Evolutionary conservation across 2,329 filamentous ascomycete species (phyloP).

Genomic region (Catunica adiposa): DNA sequence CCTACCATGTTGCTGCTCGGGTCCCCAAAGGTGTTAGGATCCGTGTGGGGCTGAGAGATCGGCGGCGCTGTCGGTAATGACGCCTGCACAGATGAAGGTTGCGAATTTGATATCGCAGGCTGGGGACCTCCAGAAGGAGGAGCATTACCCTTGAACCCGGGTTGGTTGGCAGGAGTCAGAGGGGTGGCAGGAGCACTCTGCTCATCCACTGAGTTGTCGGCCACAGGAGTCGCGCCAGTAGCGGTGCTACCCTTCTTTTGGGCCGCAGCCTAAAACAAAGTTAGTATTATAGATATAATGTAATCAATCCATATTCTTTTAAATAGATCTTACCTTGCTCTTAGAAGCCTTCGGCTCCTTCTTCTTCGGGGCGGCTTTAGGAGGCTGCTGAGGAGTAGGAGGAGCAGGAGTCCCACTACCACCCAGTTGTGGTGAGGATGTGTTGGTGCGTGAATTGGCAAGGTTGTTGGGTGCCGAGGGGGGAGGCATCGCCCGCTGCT

Average conservation of each 20-base stretch:
- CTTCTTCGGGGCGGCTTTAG: slow-evolving; percentile 65
- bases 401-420: slow-evolving; percentile 40
- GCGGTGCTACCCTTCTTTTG: slow-evolving; percentile 45
- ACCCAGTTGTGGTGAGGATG: slow-evolving; percentile 46
- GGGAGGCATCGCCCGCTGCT: slow-evolving; percentile 52
- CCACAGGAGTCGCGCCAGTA: slow-evolving; percentile 38
- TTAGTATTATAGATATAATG: slow-evolving; percentile 12
- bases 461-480: slow-evolving; percentile 40
- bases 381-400: slow-evolving; percentile 57
- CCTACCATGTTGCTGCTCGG: slow-evolving; percentile 11
- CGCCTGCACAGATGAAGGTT: slow-evolving; percentile 20
- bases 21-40: slow-evolving; percentile 19
- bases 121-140: slow-evolving; percentile 21
- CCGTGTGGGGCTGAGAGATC: slow-evolving; percentile 29
- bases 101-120: slow-evolving; percentile 17
- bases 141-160: slow-evolving; percentile 29
- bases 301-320: neutral
- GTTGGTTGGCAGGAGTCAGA: slow-evolving; percentile 40
- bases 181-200: slow-evolving; percentile 46
- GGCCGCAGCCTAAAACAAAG: slow-evolving; percentile 29
- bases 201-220: slow-evolving; percentile 41
- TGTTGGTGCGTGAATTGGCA: slow-evolving; percentile 35
- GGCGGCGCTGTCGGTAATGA: slow-evolving; percentile 27
- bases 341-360: slow-evolving; percentile 51
- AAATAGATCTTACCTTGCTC: slow-evolving; percentile 41